phyloP scores from a whole-genome alignment of 371 early-diverging fungal genomes.

The Mucor saturninus region DNA sequence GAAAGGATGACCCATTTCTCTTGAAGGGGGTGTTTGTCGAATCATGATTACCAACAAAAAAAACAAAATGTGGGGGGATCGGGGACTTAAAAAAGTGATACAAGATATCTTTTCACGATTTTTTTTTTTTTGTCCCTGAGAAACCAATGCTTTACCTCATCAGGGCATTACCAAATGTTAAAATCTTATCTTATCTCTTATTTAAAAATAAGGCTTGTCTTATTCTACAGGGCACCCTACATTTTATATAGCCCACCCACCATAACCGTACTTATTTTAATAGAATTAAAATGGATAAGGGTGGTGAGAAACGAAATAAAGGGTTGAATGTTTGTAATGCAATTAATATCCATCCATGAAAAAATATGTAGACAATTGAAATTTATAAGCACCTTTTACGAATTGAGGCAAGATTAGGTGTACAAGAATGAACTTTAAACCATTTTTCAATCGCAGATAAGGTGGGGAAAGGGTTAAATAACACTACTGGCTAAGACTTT shows the following conservation, averaged over 20 bases:
- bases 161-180: neutral
- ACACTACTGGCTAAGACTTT: conserved; percentile 18
- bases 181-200: conserved; percentile 4
- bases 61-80: neutral
- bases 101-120: neutral
- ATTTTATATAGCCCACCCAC: too few species aligned
- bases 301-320: neutral
- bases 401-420: conserved; percentile 12
- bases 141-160: neutral
- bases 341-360: conserved; percentile 7
- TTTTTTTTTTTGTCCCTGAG: conserved; percentile 3
- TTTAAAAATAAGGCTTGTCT: neutral
- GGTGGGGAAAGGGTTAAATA: neutral
- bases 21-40: too few species aligned
- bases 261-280: neutral
- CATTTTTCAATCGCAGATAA: conserved; percentile 2
- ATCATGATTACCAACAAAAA: neutral
- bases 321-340: conserved; percentile 11
- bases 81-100: neutral
- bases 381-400: conserved; percentile 19
- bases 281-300: neutral
- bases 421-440: neutral
- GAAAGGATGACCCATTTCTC: neutral
- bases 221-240: too few species aligned
- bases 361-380: conserved; percentile 11